Percentiles rank a stretch among this genome's conserved stretches.
These are phyloP conservation scores for Diutina ranongensis DNA, from an alignment of 1,139 yeast species.

Conservation along the genomic window DNA sequence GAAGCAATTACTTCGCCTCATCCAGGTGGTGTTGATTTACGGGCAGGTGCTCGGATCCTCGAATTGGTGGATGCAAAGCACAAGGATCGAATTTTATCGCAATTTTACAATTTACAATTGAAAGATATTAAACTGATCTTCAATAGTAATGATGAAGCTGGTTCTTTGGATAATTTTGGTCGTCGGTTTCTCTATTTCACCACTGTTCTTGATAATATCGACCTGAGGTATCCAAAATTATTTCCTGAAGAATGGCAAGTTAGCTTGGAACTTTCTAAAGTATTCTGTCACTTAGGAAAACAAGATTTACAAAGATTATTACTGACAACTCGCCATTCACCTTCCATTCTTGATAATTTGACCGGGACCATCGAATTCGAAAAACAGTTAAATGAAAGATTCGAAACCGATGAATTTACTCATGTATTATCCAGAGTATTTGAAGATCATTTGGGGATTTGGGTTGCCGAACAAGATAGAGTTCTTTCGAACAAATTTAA, in stretches of 20 bases:
- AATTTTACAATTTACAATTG: slow-evolving; percentile 66
- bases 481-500: slow-evolving; percentile 48
- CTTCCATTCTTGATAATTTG: slow-evolving; percentile 16
- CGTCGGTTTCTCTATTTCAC: slow-evolving; percentile 77
- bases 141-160: slow-evolving; percentile 78
- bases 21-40: slow-evolving; percentile 20
- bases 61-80: slow-evolving; percentile 55
- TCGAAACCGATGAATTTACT: slow-evolving; percentile 30
- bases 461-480: slow-evolving; percentile 83
- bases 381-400: slow-evolving; percentile 49
- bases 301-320: slow-evolving; percentile 35
- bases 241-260: slow-evolving; percentile 73
- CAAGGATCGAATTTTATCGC: slow-evolving; percentile 50
- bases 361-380: slow-evolving; percentile 57
- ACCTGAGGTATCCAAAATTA: slow-evolving; percentile 34
- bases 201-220: slow-evolving; percentile 52
- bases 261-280: slow-evolving; percentile 43
- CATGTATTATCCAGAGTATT: slow-evolving; percentile 60
- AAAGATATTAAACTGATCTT: slow-evolving; percentile 70
- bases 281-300: slow-evolving; percentile 60
- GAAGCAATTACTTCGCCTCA: slow-evolving; percentile 20
- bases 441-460: slow-evolving; percentile 72
- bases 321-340: slow-evolving; percentile 6
- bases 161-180: slow-evolving; percentile 75
- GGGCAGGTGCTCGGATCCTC: slow-evolving; percentile 60